phyloP scores from a whole-genome alignment of 2,329 filamentous ascomycete genomes.

The Monilinia polystroma region DNA sequence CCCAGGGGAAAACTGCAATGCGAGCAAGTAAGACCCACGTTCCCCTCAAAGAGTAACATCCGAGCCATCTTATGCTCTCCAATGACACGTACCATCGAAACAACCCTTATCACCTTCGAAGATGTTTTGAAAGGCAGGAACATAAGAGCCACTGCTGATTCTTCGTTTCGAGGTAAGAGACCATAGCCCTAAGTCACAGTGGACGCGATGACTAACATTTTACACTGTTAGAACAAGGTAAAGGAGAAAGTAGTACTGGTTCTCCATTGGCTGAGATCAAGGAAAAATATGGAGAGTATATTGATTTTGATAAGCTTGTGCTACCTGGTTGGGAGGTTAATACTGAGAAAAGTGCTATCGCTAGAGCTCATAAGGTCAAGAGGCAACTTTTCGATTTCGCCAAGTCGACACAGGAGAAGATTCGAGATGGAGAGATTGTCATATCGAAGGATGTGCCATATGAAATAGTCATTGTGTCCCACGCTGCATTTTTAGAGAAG shows the following conservation, averaged over 20 bases:
- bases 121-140: neutral
- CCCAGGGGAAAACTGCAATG: neutral
- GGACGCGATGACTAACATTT: neutral
- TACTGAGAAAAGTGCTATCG: neutral
- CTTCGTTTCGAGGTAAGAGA: neutral
- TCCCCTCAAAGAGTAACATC: neutral
- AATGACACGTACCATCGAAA: constrained; percentile 1
- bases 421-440: neutral
- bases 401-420: neutral
- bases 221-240: neutral
- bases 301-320: too few relatives aligned
- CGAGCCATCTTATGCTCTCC: neutral
- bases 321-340: neutral
- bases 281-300: neutral
- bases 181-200: neutral
- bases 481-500: neutral
- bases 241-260: neutral
- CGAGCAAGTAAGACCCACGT: neutral
- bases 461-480: constrained; percentile 8
- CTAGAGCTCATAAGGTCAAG: neutral
- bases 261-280: neutral
- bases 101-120: neutral
- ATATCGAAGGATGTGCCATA: neutral
- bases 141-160: neutral
- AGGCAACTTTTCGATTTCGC: neutral